Evolutionary conservation across 2,329 filamentous ascomycete genomes (phyloP).

Genomic region (Zymoseptoria ardabiliae): DNA sequence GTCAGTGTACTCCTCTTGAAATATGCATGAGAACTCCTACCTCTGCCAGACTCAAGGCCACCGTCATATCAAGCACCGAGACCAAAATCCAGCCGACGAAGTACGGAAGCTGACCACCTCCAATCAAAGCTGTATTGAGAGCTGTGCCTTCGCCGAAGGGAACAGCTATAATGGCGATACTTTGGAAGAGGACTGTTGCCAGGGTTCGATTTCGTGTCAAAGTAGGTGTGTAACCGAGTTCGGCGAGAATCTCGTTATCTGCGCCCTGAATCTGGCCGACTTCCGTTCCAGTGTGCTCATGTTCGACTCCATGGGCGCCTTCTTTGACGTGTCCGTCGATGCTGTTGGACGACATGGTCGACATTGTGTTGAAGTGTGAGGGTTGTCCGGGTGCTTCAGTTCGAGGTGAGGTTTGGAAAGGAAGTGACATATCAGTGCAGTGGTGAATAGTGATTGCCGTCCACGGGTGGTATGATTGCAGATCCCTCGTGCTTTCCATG

Average conservation of each 20-base stretch:
- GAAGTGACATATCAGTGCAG: not conserved
- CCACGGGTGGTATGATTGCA: not conserved
- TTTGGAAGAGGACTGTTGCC: constrained; percentile 54
- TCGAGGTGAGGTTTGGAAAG: not conserved
- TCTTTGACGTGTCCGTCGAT: constrained; percentile 1
- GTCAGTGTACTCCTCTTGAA: not conserved
- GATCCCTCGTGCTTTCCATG: not conserved
- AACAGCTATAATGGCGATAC: constrained; percentile 47
- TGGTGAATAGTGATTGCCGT: too few relatives aligned
- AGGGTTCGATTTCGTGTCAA: constrained; percentile 53
- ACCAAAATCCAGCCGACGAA: constrained; percentile 66
- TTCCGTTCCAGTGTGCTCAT: constrained; percentile 1
- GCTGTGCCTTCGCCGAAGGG: constrained; percentile 54
- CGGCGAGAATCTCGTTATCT: not conserved
- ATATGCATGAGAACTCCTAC: not conserved
- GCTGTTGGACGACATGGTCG: not conserved
- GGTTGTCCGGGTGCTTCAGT: not conserved
- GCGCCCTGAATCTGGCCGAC: not conserved
- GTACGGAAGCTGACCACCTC: constrained; percentile 60
- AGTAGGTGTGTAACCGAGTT: constrained; percentile 51
- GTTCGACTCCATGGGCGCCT: not conserved
- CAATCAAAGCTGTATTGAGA: constrained; percentile 43
- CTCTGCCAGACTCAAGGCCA: constrained; percentile 62
- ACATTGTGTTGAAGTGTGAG: not conserved
- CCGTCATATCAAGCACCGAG: constrained; percentile 60